Percentiles rank a stretch among this genome's conserved stretches.
Evolutionary conservation across 169 alveolate genomes (phyloP).

Genomic region (Plasmodium chabaudi): DNA sequence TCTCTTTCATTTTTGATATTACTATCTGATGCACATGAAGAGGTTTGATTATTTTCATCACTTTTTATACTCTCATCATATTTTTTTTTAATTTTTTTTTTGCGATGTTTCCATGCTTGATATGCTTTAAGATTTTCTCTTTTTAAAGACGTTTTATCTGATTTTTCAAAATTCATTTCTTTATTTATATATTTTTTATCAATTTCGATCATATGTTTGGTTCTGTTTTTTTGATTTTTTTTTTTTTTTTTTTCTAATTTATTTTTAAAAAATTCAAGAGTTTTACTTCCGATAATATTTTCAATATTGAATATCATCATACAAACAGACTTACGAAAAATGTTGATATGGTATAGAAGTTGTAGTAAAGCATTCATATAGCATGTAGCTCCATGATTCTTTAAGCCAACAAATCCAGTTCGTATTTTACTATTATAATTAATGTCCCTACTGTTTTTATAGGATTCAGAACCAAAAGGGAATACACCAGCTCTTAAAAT

Average conservation of each 20-base stretch:
- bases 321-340: slow-evolving; percentile 95
- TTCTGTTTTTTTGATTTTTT: not conserved
- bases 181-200: too few relatives aligned
- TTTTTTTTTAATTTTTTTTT: too few relatives aligned
- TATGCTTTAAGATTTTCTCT: too few relatives aligned
- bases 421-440: slow-evolving; percentile 85
- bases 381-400: slow-evolving; percentile 98
- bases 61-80: too few relatives aligned
- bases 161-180: too few relatives aligned
- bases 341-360: slow-evolving; percentile 96
- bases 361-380: slow-evolving; percentile 99
- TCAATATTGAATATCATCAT: slow-evolving; percentile 82
- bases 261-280: slow-evolving; percentile 73
- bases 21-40: too few relatives aligned
- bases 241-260: slow-evolving; percentile 33
- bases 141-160: too few relatives aligned
- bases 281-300: slow-evolving; percentile 78
- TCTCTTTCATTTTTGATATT: too few relatives aligned
- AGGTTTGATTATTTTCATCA: too few relatives aligned
- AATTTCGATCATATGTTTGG: too few relatives aligned
- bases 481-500: slow-evolving; percentile 87
- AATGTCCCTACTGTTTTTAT: slow-evolving; percentile 80
- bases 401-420: slow-evolving; percentile 96
- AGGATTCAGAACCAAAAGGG: slow-evolving; percentile 85
- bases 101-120: too few relatives aligned